These are phyloP conservation scores for Sordariomycetes sp. DNA, from an alignment of 2,329 filamentous ascomycete genomes.

Conservation along the genomic window DNA sequence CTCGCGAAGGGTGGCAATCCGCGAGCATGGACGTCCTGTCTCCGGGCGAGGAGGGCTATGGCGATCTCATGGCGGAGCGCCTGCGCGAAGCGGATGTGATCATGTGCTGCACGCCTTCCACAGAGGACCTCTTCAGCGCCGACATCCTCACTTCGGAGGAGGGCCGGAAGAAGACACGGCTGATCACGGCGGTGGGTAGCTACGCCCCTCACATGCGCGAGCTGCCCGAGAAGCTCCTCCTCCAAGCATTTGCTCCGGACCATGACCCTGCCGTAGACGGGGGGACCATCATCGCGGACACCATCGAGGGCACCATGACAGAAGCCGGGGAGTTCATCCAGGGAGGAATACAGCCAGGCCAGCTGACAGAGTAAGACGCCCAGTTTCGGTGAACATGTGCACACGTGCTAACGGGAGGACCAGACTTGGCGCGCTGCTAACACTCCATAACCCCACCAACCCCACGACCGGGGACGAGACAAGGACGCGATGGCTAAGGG, in stretches of 20 bases:
- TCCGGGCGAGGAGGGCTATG: conserved; percentile 57
- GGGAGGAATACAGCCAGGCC: conserved; percentile 58
- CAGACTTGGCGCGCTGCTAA: conserved; percentile 67
- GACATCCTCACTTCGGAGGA: conserved; percentile 61
- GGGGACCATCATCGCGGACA: conserved; percentile 62
- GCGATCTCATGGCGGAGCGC: conserved; percentile 57
- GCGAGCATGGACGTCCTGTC: conserved; percentile 62
- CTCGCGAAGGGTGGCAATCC: conserved; percentile 49
- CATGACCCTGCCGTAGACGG: conserved; percentile 57
- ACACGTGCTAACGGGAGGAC: conserved; percentile 7
- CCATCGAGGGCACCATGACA: conserved; percentile 65
- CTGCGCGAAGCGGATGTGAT: conserved; percentile 68
- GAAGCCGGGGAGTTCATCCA: conserved; percentile 83
- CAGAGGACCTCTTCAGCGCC: conserved; percentile 63
- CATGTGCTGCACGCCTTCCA: conserved; percentile 78
- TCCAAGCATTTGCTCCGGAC: conserved; percentile 43
- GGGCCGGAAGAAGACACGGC: conserved; percentile 57
- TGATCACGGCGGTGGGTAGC: conserved; percentile 64
- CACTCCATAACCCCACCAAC: conserved; percentile 30
- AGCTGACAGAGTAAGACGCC: conserved; percentile 63
- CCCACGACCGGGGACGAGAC: conserved; percentile 31
- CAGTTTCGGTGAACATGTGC: neutral
- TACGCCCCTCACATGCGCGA: conserved; percentile 69
- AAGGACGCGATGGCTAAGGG: conserved; percentile 43
- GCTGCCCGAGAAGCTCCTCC: conserved; percentile 65